Percentiles rank a stretch among this genome's conserved stretches.
These are phyloP conservation scores for Colletotrichum eremochloae DNA, from an alignment of 2,329 filamentous ascomycete genomes.

Conservation along the genomic window DNA sequence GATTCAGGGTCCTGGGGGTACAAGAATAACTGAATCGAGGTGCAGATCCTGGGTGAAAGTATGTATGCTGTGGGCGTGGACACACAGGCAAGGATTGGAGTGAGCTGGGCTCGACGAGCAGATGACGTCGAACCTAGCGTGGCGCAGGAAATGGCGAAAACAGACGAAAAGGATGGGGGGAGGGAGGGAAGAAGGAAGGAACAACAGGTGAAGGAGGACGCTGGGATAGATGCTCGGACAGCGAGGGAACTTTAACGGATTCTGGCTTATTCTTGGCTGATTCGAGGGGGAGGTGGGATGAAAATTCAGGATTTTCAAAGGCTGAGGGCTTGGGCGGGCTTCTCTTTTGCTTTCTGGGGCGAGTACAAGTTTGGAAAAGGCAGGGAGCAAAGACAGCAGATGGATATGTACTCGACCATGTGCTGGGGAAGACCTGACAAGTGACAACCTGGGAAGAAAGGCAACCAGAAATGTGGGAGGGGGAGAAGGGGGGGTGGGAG, in stretches of 20 bases:
- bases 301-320: conserved; percentile 37
- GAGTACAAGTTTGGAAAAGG: background rate
- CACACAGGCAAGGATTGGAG: conserved; percentile 18
- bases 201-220: conserved; percentile 17
- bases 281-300: conserved; percentile 39
- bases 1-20: conserved; percentile 42
- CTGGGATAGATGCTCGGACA: conserved; percentile 34
- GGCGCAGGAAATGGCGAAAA: conserved; percentile 38
- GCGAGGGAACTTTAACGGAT: conserved; percentile 37
- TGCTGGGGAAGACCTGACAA: conserved; percentile 29
- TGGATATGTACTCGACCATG: conserved; percentile 25
- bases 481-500: background rate
- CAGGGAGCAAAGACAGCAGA: conserved; percentile 9
- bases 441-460: conserved; percentile 30
- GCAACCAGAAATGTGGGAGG: conserved; percentile 18
- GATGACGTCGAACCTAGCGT: conserved; percentile 42
- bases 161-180: conserved; percentile 10
- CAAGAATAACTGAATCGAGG: conserved; percentile 36
- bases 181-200: conserved; percentile 5
- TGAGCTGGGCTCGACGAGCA: conserved; percentile 31
- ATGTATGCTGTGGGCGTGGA: background rate
- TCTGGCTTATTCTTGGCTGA: conserved; percentile 39
- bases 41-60: conserved; percentile 34
- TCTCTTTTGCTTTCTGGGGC: conserved; percentile 24
- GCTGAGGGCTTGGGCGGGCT: conserved; percentile 36